Evolutionary conservation across 2,329 filamentous ascomycete genomes (phyloP).

Genomic region (Colletotrichum limetticola): DNA sequence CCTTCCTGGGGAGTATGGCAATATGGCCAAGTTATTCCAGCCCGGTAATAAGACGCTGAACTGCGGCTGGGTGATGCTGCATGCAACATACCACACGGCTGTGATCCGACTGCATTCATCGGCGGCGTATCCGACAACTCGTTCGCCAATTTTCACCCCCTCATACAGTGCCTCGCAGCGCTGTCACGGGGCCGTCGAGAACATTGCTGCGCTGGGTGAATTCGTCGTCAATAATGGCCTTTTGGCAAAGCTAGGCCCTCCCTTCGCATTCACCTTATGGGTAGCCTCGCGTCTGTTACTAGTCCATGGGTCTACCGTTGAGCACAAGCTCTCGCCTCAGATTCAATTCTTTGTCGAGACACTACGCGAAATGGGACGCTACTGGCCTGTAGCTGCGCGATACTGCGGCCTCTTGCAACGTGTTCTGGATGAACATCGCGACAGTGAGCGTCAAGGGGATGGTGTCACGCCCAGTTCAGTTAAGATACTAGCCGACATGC

Average conservation of each 20-base stretch:
- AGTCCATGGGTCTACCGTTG: conserved; percentile 90
- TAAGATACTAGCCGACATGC: conserved; percentile 90
- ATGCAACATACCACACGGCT: conserved; percentile 89
- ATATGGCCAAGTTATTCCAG: conserved; percentile 82
- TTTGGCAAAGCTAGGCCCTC: conserved; percentile 84
- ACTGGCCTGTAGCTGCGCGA: conserved; percentile 87
- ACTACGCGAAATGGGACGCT: conserved; percentile 80
- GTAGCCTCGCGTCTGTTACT: conserved; percentile 87
- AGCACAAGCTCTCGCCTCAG: conserved; percentile 82
- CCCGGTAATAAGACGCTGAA: conserved; percentile 76
- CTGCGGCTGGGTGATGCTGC: conserved; percentile 90
- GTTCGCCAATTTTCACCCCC: conserved; percentile 88
- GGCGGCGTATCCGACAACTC: conserved; percentile 89
- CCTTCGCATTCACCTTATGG: conserved; percentile 93
- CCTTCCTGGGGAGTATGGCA: conserved; percentile 84
- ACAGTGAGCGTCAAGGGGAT: conserved; percentile 79
- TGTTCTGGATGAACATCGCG: conserved; percentile 86
- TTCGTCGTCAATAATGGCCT: conserved; percentile 81
- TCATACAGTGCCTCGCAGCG: conserved; percentile 87
- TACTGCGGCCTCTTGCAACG: conserved; percentile 84
- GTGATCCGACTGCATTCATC: conserved; percentile 92
- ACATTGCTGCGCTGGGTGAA: conserved; percentile 80
- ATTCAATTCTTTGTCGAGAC: conserved; percentile 86
- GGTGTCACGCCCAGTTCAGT: conserved; percentile 84
- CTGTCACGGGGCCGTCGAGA: conserved; percentile 85